Conservation (phyloP, 2,329 filamentous ascomycete genomes). For the Monosporascus sp. region DNA sequence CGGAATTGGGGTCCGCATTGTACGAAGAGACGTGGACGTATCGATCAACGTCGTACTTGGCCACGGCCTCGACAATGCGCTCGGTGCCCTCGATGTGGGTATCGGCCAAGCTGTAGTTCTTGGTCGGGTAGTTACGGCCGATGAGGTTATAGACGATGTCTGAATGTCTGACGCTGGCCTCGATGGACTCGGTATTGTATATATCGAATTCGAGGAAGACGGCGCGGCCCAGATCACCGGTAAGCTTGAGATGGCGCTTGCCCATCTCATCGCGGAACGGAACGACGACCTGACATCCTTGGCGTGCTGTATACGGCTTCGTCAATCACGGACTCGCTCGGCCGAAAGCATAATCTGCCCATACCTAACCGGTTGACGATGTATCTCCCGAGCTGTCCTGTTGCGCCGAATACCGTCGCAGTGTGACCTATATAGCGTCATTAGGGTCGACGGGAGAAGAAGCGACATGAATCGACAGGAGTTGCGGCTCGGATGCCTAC, state of each 20-base stretch:
- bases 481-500: slow-evolving; percentile 41
- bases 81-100: slow-evolving; percentile 90
- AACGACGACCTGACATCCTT: slow-evolving; percentile 90
- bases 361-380: slow-evolving; percentile 89
- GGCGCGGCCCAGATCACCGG: slow-evolving; percentile 89
- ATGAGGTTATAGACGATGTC: slow-evolving; percentile 97
- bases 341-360: slow-evolving; percentile 8
- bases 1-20: slow-evolving; percentile 75
- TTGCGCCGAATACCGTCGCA: slow-evolving; percentile 95
- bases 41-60: slow-evolving; percentile 96
- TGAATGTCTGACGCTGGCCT: slow-evolving; percentile 93
- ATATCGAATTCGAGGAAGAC: slow-evolving; percentile 93
- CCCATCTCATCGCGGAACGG: slow-evolving; percentile 97
- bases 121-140: slow-evolving; percentile 92
- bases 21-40: slow-evolving; percentile 96
- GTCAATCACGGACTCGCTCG: slow-evolving; percentile 23
- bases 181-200: slow-evolving; percentile 89
- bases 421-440: slow-evolving; percentile 68
- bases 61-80: slow-evolving; percentile 87
- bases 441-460: slow-evolving; percentile 8
- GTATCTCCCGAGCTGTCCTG: slow-evolving; percentile 91
- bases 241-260: slow-evolving; percentile 92
- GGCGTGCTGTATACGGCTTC: slow-evolving; percentile 57
- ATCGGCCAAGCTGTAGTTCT: slow-evolving; percentile 92
- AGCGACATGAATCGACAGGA: slow-evolving; percentile 1